These are phyloP conservation scores for Marasmius sp. DNA, from an alignment of 1,284 basidiomycete species.

Conservation along the genomic window DNA sequence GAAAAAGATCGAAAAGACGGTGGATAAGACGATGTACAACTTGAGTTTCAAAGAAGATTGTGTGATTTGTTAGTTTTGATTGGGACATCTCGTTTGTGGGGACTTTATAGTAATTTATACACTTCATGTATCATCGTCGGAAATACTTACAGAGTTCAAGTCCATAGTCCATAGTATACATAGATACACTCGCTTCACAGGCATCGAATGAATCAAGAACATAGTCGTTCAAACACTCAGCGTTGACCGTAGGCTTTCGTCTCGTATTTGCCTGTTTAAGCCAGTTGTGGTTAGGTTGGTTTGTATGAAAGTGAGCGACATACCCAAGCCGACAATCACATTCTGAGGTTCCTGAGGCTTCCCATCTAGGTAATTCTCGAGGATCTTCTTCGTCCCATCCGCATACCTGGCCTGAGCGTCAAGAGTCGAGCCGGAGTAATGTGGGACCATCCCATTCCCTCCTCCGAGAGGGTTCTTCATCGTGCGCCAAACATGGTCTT, in stretches of 20 bases:
- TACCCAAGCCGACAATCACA: neutral
- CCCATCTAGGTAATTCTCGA: neutral
- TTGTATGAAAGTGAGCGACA: neutral
- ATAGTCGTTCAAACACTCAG: neutral
- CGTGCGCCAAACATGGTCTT: neutral
- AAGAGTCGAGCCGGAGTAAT: neutral
- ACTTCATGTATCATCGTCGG: no score
- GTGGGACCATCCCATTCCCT: neutral
- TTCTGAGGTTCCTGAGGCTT: neutral
- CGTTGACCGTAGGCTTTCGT: neutral
- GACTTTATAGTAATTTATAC: no score
- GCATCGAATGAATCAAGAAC: no score
- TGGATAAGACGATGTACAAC: slow-evolving; percentile 96
- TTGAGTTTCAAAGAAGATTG: slow-evolving; percentile 92
- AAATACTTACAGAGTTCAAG: no score
- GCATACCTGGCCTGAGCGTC: neutral
- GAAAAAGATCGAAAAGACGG: slow-evolving; percentile 95
- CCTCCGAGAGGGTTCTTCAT: neutral
- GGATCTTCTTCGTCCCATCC: neutral
- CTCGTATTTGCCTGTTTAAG: neutral
- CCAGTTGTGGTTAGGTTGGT: neutral
- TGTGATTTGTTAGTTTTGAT: slow-evolving; percentile 38
- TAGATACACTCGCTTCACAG: no score
- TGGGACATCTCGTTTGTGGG: neutral
- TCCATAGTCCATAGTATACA: no score